A percentile compares a stretch with the other conserved stretches of the same genome.
Conservation (phyloP, 2,329 filamentous ascomycete species). For the Phyllosticta paracitricarpa region DNA sequence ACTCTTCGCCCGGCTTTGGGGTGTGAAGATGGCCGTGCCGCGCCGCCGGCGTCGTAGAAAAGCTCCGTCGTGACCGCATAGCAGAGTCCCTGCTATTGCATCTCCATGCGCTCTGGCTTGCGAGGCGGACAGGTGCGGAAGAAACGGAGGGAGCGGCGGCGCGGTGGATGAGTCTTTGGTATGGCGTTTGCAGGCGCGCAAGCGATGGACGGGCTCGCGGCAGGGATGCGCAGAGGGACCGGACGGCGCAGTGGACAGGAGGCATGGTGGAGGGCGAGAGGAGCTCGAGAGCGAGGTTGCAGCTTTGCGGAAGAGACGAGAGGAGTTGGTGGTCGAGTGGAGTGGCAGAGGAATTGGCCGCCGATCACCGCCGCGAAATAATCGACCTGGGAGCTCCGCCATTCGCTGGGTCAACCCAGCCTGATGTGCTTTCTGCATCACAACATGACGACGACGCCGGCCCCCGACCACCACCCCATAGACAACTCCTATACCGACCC, state of each 20-base stretch:
- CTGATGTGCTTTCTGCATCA: background rate
- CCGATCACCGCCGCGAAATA: constrained; percentile 5
- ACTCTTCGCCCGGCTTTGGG: constrained; percentile 90
- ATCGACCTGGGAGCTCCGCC: constrained; percentile 5
- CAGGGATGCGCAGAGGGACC: background rate
- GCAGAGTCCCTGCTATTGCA: background rate
- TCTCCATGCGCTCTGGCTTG: background rate
- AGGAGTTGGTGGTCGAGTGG: background rate
- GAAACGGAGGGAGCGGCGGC: background rate
- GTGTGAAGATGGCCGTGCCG: constrained; percentile 72
- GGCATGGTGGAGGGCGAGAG: background rate
- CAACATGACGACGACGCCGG: background rate
- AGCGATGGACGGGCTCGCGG: background rate
- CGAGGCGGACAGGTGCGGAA: background rate
- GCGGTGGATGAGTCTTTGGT: constrained; percentile 1
- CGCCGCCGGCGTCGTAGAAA: constrained; percentile 53
- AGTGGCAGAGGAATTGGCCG: background rate
- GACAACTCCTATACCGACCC: background rate
- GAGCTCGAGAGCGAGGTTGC: background rate
- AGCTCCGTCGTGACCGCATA: constrained; percentile 35
- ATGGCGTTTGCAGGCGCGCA: constrained; percentile 1
- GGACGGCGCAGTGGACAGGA: constrained; percentile 1
- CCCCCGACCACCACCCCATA: background rate
- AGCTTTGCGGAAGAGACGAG: constrained; percentile 2
- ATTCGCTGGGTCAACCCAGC: constrained; percentile 8